A percentile compares a stretch with the other conserved stretches of the same genome.
Conservation (phyloP, 108 stramenopile species). For the Licmophora abbreviata region DNA sequence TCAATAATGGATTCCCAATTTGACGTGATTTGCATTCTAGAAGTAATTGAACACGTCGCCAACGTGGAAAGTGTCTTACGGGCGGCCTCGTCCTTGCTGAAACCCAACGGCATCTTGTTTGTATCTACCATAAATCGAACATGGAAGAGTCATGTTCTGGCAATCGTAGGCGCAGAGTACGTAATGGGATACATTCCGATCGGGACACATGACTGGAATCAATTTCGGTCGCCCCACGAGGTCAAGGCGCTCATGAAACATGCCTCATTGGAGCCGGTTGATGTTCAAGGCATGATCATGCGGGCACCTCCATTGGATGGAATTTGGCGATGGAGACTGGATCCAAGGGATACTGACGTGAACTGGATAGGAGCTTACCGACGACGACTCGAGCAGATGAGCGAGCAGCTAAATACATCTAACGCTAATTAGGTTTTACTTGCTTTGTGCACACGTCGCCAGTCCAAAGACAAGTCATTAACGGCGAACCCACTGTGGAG, state of each 20-base stretch:
- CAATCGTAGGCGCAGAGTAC: constrained; percentile 90
- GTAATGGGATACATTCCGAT: constrained; percentile 77
- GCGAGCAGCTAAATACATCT: too few relatives aligned
- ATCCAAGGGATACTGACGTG: constrained; percentile 50
- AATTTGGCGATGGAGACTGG: constrained; percentile 68
- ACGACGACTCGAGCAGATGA: too few relatives aligned
- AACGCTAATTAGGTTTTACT: too few relatives aligned
- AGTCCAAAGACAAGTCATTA: too few relatives aligned
- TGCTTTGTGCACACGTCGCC: too few relatives aligned
- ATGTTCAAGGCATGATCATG: constrained; percentile 18
- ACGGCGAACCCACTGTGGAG: constrained; percentile 96
- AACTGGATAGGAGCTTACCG: constrained; percentile 84
- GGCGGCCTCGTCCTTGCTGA: constrained; percentile 52
- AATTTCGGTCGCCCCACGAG: constrained; percentile 68
- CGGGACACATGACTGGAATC: constrained; percentile 89
- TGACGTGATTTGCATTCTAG: constrained; percentile 84
- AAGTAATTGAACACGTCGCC: constrained; percentile 89
- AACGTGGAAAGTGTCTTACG: constrained; percentile 57
- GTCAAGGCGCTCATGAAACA: constrained; percentile 24
- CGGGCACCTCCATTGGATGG: constrained; percentile 18
- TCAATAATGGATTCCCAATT: constrained; percentile 21
- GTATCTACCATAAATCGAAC: constrained; percentile 92
- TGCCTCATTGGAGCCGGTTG: constrained; percentile 25
- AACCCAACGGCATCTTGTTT: constrained; percentile 75
- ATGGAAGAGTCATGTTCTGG: constrained; percentile 62